These are phyloP conservation scores for Mucor lusitanicus DNA, from an alignment of 371 early-diverging fungal species.

Conservation along the genomic window DNA sequence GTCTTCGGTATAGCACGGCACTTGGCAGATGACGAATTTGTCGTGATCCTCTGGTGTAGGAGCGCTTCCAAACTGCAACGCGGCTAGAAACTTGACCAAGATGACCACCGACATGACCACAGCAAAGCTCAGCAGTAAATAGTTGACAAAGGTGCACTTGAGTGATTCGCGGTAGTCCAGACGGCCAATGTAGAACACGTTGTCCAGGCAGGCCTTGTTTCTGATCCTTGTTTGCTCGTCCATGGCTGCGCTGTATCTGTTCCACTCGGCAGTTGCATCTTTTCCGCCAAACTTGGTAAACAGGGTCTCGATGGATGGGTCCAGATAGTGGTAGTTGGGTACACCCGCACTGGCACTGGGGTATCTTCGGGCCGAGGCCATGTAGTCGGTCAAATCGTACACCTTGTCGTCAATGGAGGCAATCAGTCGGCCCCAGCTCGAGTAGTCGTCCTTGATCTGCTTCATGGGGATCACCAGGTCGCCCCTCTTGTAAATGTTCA, in stretches of 20 bases:
- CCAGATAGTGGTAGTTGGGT: constrained; percentile 41
- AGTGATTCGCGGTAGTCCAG: constrained; percentile 77
- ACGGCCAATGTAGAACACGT: constrained; percentile 81
- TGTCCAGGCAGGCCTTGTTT: constrained; percentile 70
- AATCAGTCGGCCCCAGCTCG: constrained; percentile 43
- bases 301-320: constrained; percentile 36
- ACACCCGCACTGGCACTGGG: constrained; percentile 24
- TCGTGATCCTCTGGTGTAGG: constrained; percentile 86
- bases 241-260: constrained; percentile 46
- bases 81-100: constrained; percentile 87
- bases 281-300: constrained; percentile 43
- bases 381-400: constrained; percentile 60
- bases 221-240: constrained; percentile 21
- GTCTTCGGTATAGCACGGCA: constrained; percentile 98
- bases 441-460: constrained; percentile 29
- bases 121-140: constrained; percentile 77
- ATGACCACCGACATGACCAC: constrained; percentile 76
- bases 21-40: constrained; percentile 87
- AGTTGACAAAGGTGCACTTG: constrained; percentile 84
- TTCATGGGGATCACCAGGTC: constrained; percentile 33
- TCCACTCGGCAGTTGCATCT: constrained; percentile 46
- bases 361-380: constrained; percentile 40
- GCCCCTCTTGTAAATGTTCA: constrained; percentile 41
- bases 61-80: constrained; percentile 79
- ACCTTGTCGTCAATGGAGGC: constrained; percentile 65